These are phyloP conservation scores for Moricandia moricandioides DNA, from an alignment of 345 rosid genomes.

Conservation along the genomic window DNA sequence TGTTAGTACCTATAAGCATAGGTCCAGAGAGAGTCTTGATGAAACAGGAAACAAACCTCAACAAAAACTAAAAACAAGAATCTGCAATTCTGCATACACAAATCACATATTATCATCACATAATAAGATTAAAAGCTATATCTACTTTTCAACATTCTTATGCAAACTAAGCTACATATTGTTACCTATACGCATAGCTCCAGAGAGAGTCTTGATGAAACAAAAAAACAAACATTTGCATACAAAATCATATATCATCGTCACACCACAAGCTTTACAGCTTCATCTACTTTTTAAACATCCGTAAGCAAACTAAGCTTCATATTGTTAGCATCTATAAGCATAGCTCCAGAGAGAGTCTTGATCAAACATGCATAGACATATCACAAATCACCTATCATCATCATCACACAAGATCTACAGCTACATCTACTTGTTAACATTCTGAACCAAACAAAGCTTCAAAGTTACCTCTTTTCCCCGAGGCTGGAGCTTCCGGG, in stretches of 20 bases:
- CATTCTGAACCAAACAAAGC: slow-evolving; percentile 1
- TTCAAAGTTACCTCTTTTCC: slow-evolving; percentile 55
- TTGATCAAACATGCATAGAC: background rate
- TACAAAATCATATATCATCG: background rate
- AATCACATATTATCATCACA: background rate
- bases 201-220: background rate
- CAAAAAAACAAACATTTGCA: background rate
- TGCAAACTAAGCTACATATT: slow-evolving; percentile 5
- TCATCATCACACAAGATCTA: slow-evolving; percentile 6
- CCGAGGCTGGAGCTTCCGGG: slow-evolving; percentile 50
- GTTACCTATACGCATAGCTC: background rate
- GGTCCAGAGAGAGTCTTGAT: background rate
- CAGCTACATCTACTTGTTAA: background rate
- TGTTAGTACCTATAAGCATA: background rate
- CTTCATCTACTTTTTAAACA: background rate
- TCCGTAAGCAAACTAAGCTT: background rate
- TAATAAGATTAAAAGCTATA: background rate
- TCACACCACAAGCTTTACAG: background rate
- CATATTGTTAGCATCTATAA: background rate
- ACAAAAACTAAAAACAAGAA: background rate
- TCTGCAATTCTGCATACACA: background rate
- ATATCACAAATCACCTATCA: background rate
- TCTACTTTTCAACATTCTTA: background rate
- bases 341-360: background rate
- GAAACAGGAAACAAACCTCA: background rate